Percentiles rank a stretch among this genome's conserved stretches.
phyloP scores from a whole-genome alignment of 257 asterid species.

The Lavandula angustifolia region DNA sequence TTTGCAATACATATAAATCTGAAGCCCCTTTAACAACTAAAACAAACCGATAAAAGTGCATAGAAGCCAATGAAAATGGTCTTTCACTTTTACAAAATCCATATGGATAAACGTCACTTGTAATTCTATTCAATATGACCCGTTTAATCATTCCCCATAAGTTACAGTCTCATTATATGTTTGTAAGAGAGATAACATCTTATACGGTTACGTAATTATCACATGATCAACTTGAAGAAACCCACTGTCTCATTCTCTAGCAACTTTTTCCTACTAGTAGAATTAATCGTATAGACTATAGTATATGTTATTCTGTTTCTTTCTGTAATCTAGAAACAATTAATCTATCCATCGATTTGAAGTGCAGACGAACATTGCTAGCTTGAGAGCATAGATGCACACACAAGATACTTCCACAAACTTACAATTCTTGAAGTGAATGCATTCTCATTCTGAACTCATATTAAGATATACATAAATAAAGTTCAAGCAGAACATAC shows the following conservation, averaged over 20 bases:
- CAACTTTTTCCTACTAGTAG: no score
- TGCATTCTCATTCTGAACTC: background rate
- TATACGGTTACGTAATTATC: no score
- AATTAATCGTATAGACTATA: no score
- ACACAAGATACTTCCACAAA: background rate
- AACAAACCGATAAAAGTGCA: background rate
- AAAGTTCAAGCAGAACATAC: conserved; percentile 16
- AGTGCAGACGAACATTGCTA: background rate
- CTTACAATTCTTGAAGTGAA: background rate
- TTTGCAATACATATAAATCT: background rate
- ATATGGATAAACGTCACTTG: background rate
- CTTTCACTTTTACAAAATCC: background rate
- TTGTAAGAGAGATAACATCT: no score
- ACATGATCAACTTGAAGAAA: no score
- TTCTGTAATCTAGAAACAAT: no score
- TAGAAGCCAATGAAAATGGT: conserved; percentile 1
- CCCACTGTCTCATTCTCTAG: no score
- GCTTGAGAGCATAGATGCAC: background rate
- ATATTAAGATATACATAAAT: background rate
- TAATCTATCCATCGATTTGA: no score
- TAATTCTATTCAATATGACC: conserved; percentile 13
- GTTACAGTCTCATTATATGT: background rate
- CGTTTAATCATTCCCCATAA: background rate
- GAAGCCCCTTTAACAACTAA: conserved; percentile 10
- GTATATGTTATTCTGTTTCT: no score